phyloP scores from a whole-genome alignment of 2,329 filamentous ascomycete genomes.

The Fusarium sp. region DNA sequence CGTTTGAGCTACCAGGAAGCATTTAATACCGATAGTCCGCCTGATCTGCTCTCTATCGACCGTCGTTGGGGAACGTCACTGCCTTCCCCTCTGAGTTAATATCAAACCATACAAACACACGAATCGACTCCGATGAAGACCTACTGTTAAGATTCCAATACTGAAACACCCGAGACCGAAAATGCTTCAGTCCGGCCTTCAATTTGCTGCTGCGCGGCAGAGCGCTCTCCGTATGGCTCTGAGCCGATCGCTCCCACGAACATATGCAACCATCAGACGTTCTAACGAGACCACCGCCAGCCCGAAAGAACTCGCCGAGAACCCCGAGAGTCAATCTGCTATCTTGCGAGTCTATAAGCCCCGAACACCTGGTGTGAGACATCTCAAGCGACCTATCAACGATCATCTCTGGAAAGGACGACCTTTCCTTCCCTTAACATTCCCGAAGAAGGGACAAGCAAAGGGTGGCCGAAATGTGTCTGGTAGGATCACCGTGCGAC shows the following conservation, averaged over 20 bases:
- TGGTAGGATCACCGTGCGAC: slow-evolving; percentile 85
- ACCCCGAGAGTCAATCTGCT: slow-evolving; percentile 46
- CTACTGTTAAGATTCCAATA: not conserved
- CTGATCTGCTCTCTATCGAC: slow-evolving; percentile 4
- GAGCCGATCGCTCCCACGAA: slow-evolving; percentile 39
- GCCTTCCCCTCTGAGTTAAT: slow-evolving; percentile 21
- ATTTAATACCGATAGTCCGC: slow-evolving; percentile 10
- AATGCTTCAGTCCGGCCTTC: slow-evolving; percentile 46
- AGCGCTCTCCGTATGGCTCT: slow-evolving; percentile 43
- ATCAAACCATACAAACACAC: slow-evolving; percentile 13
- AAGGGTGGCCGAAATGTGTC: slow-evolving; percentile 93
- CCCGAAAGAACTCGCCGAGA: slow-evolving; percentile 40
- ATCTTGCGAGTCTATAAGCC: slow-evolving; percentile 88
- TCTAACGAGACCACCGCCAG: slow-evolving; percentile 30
- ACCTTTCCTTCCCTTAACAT: slow-evolving; percentile 82
- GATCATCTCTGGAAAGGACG: slow-evolving; percentile 97
- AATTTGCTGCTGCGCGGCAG: slow-evolving; percentile 42
- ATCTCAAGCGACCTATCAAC: slow-evolving; percentile 91
- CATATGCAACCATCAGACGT: slow-evolving; percentile 43
- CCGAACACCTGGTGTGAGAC: slow-evolving; percentile 88
- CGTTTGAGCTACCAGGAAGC: slow-evolving; percentile 5
- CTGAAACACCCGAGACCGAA: not conserved
- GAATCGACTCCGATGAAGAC: slow-evolving; percentile 26
- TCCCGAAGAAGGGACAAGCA: slow-evolving; percentile 88
- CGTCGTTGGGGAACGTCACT: slow-evolving; percentile 16